Evolutionary conservation across 2,329 filamentous ascomycete genomes (phyloP).

Genomic region (Ophiostoma tasmaniense): DNA sequence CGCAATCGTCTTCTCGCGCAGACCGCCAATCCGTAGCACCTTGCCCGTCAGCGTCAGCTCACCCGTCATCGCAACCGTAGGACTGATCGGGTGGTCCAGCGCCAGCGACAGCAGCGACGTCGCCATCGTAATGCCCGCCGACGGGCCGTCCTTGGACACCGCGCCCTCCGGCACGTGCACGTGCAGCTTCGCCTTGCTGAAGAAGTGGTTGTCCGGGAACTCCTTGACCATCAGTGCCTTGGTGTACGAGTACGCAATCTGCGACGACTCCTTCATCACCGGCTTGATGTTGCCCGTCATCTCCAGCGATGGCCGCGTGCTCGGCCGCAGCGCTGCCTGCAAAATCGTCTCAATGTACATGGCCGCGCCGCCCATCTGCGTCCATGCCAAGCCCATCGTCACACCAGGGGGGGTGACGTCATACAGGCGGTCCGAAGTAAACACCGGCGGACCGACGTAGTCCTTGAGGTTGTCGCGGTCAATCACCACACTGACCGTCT

Average conservation of each 20-base stretch:
- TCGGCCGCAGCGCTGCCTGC: conserved; percentile 66
- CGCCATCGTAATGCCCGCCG: conserved; percentile 97
- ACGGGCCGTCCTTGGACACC: conserved; percentile 87
- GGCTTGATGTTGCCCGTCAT: conserved; percentile 91
- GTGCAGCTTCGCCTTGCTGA: conserved; percentile 90
- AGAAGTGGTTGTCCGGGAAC: conserved; percentile 88
- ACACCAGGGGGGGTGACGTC: conserved; percentile 89
- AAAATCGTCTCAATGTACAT: conserved; percentile 97
- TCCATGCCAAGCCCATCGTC: conserved; percentile 97
- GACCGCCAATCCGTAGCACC: conserved; percentile 84
- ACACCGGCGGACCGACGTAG: conserved; percentile 91
- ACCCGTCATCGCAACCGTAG: conserved; percentile 93
- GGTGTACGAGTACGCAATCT: conserved; percentile 91
- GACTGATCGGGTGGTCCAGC: conserved; percentile 66
- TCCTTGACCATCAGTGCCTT: conserved; percentile 79
- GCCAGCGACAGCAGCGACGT: conserved; percentile 81
- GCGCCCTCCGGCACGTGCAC: conserved; percentile 95
- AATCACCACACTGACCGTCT: conserved; percentile 77
- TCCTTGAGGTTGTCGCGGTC: conserved; percentile 86
- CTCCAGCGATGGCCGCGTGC: conserved; percentile 70
- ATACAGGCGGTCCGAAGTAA: conserved; percentile 91
- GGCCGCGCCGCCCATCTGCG: conserved; percentile 89
- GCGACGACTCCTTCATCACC: conserved; percentile 96
- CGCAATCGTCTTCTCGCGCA: conserved; percentile 95
- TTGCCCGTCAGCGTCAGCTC: conserved; percentile 96